phyloP scores from a whole-genome alignment of 768 basidiomycete genomes.

The Boletellus sp. region DNA sequence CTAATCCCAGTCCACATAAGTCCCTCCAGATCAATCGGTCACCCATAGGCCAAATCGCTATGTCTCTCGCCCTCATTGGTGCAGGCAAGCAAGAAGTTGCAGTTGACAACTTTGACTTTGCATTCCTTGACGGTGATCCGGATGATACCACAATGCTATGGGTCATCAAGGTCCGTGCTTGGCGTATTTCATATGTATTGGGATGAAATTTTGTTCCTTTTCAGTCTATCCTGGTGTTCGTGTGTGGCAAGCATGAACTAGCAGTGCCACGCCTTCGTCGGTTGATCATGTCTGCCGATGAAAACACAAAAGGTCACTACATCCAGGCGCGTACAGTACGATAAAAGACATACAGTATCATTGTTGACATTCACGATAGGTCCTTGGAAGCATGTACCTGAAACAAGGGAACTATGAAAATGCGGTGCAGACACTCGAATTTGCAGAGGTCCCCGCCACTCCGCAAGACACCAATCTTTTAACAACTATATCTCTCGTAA shows the following conservation, averaged over 20 bases:
- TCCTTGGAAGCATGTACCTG: neutral
- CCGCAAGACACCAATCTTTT: neutral
- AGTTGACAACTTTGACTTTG: neutral
- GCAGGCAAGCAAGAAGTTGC: neutral
- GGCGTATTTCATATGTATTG: neutral
- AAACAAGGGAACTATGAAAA: neutral
- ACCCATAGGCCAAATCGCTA: conserved; percentile 1
- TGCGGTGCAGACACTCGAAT: neutral
- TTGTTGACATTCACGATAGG: neutral
- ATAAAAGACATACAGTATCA: neutral
- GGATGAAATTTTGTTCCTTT: neutral
- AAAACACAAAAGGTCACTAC: neutral
- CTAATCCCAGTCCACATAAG: neutral
- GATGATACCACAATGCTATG: neutral
- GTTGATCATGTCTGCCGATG: neutral
- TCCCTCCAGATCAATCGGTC: neutral
- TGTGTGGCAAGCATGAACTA: neutral
- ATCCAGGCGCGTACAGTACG: neutral
- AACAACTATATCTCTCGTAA: neutral
- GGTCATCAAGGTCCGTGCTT: neutral
- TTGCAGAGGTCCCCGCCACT: conserved; percentile 25
- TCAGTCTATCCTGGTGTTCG: conserved; percentile 1
- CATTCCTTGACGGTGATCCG: neutral
- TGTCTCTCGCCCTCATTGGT: neutral
- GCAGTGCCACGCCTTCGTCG: neutral